These are phyloP conservation scores for Pilaira anomala DNA, from an alignment of 192 early-diverging fungal genomes.

Conservation along the genomic window DNA sequence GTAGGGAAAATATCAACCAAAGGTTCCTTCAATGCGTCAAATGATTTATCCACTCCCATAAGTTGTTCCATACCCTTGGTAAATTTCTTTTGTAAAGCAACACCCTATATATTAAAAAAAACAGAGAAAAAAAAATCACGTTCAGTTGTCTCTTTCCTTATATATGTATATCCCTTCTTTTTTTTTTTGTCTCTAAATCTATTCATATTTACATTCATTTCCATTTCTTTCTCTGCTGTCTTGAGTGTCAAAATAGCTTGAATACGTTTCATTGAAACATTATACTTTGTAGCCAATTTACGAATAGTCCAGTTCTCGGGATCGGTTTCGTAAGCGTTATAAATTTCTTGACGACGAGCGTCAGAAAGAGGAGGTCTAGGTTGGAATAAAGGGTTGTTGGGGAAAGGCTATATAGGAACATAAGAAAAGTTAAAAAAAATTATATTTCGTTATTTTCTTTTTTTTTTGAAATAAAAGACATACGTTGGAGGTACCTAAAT, in stretches of 20 bases:
- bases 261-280: constrained; percentile 77
- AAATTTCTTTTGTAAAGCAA: constrained; percentile 64
- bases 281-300: constrained; percentile 64
- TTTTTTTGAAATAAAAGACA: not conserved
- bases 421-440: constrained; percentile 6
- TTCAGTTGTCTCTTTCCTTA: too few relatives aligned
- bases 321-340: constrained; percentile 58
- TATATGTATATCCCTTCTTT: not conserved
- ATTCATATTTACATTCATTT: constrained; percentile 47
- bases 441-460: too few relatives aligned
- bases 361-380: constrained; percentile 74
- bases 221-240: constrained; percentile 70
- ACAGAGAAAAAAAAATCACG: not conserved
- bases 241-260: constrained; percentile 91
- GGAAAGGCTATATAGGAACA: constrained; percentile 66
- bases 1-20: constrained; percentile 54
- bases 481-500: constrained; percentile 25
- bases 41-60: constrained; percentile 54
- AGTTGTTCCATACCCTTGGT: constrained; percentile 82
- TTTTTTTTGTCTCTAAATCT: not conserved
- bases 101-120: constrained; percentile 40
- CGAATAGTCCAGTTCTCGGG: constrained; percentile 63
- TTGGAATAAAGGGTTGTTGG: constrained; percentile 85
- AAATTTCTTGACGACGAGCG: constrained; percentile 67
- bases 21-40: constrained; percentile 43